Base-by-base conservation (phyloP, 805 yeast genomes). In the Yamadazyma insecticola region DNA sequence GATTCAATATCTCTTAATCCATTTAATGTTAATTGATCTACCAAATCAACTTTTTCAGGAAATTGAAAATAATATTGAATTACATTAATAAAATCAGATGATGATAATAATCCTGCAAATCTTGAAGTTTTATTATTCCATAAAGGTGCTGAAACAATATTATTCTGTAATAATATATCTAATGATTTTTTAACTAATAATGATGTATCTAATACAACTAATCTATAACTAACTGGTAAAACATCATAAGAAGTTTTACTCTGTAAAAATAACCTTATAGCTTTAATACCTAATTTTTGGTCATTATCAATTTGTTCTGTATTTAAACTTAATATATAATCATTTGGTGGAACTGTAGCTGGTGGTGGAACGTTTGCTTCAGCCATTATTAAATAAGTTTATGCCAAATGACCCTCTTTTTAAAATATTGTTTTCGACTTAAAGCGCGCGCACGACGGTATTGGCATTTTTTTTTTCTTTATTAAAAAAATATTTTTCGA, bases 171-270 rank as follows among this genome's bases (percentile, higher is more conserved):
- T 39, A 92, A 62, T 17, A 94, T 89, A 43, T 87, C 88, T 50
- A 92, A 68, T 4, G 96, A 84, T 53, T 90, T 87, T 59, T 90
- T 89, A 22, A 92, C 95, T 35, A 87, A 63, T 28, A 92, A 65
- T 5, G 96, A 77, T 2, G 97, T 89, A 55, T 92, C 99, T 47
- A 92, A 75, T 28, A 92, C 97, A 34, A 92, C 83, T 48, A 92
- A 70, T 46, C 97, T 70, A 56, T 90, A 92, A 13, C 95, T 81
- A 21, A 92, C 97, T 2, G 99, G 98, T 24, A 92, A 69, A 14
- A 92, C 98, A 50, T 92, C 99, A 55, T 92, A 92, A 1, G 97
- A 87, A 0, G 96, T 89, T 54, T 90, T 90, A 29, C 92, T 79
- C 50, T 86, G 82, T 25, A 92, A 64, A 49, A 92, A 92, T 19